Evolutionary conservation across 2,329 filamentous ascomycete genomes (phyloP), one percentile per base, ranked within the genome.

Genomic region (Aspergillus japonicus): DNA sequence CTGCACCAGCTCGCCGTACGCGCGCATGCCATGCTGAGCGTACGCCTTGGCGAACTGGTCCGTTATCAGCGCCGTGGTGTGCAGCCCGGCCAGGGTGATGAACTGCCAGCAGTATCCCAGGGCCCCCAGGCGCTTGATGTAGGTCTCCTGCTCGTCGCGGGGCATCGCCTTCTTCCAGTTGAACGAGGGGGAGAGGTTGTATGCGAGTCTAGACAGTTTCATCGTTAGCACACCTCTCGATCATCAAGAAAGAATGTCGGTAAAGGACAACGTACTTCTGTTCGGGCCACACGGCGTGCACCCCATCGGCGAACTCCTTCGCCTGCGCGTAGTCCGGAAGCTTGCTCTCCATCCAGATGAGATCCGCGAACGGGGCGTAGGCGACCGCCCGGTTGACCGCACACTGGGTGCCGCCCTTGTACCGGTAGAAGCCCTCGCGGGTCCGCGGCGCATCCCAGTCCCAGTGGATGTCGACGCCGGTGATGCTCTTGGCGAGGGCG

Each of bases 311-410:
- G 69, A 99, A 99, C 73, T 97, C 90, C 81, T 92, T 86, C 24
- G 95, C 95, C 81, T 98, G 95, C 53, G 84, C 83, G 76, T 83
- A 98, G 76, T 98, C 94, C 50, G 95, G 95, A 67, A 96, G 83
- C 81, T 96, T 97, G 81, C 89, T 94, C 85, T 99, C 95, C 95
- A 99, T 99, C 95, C 95, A 99, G 78, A 99, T 96, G 75, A 96
- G 87, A 73, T 98, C 94, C 64, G 89, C 90, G 80, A 96, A 96
- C 2, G 95, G 94, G 0, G 91, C 94, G 73, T 96, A 98, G 5
- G 94, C 92, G 60, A 96, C 81, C 35, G 93, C 94, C 51, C 94
- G 87, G 83, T 95, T 96, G 75, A 98, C 82, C 61, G 93, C 92
- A 76, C 91, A 96, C 77, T 92, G 88, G 71, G 91, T 96, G 61